Conservation (phyloP, 2,329 filamentous ascomycete species). For the Cordyceps pruinosa region DNA sequence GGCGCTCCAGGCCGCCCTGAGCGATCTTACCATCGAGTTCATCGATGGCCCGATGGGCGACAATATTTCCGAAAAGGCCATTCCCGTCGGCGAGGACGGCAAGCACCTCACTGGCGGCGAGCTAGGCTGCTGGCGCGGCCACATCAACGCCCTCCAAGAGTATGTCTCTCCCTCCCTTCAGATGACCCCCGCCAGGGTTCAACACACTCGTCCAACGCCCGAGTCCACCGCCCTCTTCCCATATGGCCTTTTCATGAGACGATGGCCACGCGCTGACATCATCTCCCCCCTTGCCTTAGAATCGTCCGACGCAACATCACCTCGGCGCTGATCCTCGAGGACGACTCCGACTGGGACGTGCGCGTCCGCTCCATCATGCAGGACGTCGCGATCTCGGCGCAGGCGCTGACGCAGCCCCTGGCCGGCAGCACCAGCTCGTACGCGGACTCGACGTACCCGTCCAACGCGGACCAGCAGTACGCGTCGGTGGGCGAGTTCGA, state of each 20-base stretch:
- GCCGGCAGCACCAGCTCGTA: slow-evolving; percentile 9
- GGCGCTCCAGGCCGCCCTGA: slow-evolving; percentile 38
- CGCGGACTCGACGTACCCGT: slow-evolving; percentile 19
- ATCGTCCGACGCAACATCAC: slow-evolving; percentile 36
- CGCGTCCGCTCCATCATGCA: slow-evolving; percentile 39
- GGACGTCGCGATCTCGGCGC: slow-evolving; percentile 28
- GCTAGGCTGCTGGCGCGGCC: slow-evolving; percentile 28
- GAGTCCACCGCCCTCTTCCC: neutral
- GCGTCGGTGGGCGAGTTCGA: slow-evolving; percentile 12
- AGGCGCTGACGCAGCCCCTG: slow-evolving; percentile 25
- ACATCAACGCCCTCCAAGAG: slow-evolving; percentile 29
- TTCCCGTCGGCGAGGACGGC: slow-evolving; percentile 18
- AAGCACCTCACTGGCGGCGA: slow-evolving; percentile 8
- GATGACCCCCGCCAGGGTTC: too few relatives aligned
- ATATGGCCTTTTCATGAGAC: neutral
- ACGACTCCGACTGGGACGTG: slow-evolving; percentile 51
- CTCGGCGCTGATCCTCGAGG: slow-evolving; percentile 45
- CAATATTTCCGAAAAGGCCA: slow-evolving; percentile 29
- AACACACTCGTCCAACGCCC: neutral
- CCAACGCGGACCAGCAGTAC: slow-evolving; percentile 3
- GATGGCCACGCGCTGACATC: neutral
- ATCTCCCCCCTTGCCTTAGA: slow-evolving; percentile 15
- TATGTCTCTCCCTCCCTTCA: slow-evolving; percentile 17
- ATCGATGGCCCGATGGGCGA: slow-evolving; percentile 36
- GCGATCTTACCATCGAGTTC: slow-evolving; percentile 37